phyloP scores from a whole-genome alignment of 805 yeast species.

The Komagataella pastoris region DNA sequence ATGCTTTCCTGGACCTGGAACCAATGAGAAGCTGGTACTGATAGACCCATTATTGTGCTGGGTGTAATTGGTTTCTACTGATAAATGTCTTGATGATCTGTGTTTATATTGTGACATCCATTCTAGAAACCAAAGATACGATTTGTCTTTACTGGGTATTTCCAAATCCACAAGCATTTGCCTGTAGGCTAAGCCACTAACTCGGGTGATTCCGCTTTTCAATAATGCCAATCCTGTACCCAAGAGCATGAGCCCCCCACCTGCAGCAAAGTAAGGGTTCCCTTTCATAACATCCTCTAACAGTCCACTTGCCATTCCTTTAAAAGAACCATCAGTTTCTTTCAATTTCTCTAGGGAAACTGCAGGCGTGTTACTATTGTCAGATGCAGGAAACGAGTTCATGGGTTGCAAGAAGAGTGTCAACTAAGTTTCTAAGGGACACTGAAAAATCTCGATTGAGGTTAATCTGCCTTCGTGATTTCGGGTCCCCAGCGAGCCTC shows the following conservation, averaged over 20 bases:
- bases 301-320: constrained; percentile 22
- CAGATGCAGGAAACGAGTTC: background rate
- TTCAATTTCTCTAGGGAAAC: constrained; percentile 7
- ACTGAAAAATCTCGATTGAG: background rate
- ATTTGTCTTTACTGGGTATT: constrained; percentile 84
- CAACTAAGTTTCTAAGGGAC: background rate
- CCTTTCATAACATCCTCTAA: constrained; percentile 42
- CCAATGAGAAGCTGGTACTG: constrained; percentile 74
- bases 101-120: constrained; percentile 87
- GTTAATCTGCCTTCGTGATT: background rate
- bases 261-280: constrained; percentile 97
- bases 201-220: constrained; percentile 50
- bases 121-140: constrained; percentile 87
- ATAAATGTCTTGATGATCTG: constrained; percentile 67
- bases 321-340: constrained; percentile 21
- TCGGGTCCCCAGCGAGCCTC: too few relatives aligned
- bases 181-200: constrained; percentile 60
- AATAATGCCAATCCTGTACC: constrained; percentile 84
- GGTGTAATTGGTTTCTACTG: constrained; percentile 76
- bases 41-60: constrained; percentile 93
- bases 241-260: constrained; percentile 91
- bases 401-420: background rate
- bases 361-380: background rate
- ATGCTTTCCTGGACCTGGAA: constrained; percentile 97
- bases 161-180: constrained; percentile 85